These are phyloP conservation scores for Globisporangium polare DNA, from an alignment of 352 stramenopile species.

Conservation along the genomic window DNA sequence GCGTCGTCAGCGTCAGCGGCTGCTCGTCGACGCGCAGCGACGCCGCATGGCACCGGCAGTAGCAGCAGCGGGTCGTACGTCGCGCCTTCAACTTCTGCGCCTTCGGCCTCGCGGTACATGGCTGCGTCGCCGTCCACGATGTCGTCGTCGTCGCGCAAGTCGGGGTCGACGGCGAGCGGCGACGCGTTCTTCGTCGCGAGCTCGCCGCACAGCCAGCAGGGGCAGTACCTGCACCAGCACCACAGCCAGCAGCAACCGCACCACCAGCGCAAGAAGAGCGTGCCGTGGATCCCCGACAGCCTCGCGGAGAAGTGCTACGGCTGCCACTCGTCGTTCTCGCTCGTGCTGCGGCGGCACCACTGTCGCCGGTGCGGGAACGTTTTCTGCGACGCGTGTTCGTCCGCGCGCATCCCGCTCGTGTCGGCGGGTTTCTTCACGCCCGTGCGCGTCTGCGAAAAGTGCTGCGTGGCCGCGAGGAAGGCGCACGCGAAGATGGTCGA, in stretches of 20 bases:
- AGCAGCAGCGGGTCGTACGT: not conserved
- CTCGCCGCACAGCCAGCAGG: constrained; percentile 11
- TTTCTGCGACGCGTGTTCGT: constrained; percentile 88
- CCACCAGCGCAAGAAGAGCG: constrained; percentile 35
- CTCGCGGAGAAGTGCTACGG: constrained; percentile 76
- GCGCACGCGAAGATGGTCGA: constrained; percentile 68
- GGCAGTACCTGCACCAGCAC: constrained; percentile 22
- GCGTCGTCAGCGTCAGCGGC: no score
- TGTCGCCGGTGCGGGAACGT: constrained; percentile 86
- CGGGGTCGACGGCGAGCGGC: constrained; percentile 1
- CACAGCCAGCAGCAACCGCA: constrained; percentile 14
- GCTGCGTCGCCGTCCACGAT: constrained; percentile 3
- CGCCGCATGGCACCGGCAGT: not conserved
- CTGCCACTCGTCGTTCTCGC: constrained; percentile 58
- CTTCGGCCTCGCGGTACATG: constrained; percentile 1
- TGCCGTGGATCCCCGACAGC: constrained; percentile 81
- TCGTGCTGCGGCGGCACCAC: constrained; percentile 82
- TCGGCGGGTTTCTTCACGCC: constrained; percentile 61
- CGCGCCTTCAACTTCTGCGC: constrained; percentile 12
- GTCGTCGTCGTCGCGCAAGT: constrained; percentile 9
- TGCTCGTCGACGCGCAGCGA: not conserved
- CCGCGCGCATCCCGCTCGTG: constrained; percentile 70
- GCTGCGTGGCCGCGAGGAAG: constrained; percentile 61
- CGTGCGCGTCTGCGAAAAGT: constrained; percentile 81
- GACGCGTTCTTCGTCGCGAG: constrained; percentile 4